A percentile compares a stretch with the other conserved stretches of the same genome.
Conservation (phyloP, 2,329 filamentous ascomycete species). For the Phyllosticta paracitricarpa region DNA sequence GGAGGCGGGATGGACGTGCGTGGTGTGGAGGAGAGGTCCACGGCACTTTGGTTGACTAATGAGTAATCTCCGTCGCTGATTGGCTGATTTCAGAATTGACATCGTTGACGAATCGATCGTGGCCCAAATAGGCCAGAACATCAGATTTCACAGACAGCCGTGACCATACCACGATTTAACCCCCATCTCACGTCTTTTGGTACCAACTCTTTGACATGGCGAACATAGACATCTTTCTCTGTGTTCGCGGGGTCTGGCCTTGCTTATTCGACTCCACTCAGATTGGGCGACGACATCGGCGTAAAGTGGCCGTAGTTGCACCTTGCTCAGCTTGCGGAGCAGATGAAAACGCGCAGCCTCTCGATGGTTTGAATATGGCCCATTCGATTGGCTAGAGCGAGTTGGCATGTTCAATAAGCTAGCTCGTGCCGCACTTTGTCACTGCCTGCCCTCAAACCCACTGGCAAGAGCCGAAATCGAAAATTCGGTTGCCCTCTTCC, state of each 20-base stretch:
- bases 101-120: slow-evolving; percentile 8
- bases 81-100: slow-evolving; percentile 15
- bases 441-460: neutral
- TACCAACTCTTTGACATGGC: neutral
- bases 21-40: slow-evolving; percentile 11
- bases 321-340: neutral
- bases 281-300: neutral
- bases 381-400: neutral
- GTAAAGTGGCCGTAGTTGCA: neutral
- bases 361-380: neutral
- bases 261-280: neutral
- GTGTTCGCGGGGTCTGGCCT: neutral
- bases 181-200: neutral
- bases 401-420: neutral
- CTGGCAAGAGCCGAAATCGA: neutral
- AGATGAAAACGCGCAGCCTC: neutral
- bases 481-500: too few species aligned
- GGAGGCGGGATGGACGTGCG: slow-evolving; percentile 16
- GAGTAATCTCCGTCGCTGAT: slow-evolving; percentile 9
- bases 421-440: neutral
- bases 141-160: neutral
- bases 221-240: neutral
- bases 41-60: neutral
- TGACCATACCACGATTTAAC: neutral
- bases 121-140: neutral